These are phyloP conservation scores for Blastomyces gilchristii DNA, from an alignment of 2,329 filamentous ascomycete species.

Conservation along the genomic window DNA sequence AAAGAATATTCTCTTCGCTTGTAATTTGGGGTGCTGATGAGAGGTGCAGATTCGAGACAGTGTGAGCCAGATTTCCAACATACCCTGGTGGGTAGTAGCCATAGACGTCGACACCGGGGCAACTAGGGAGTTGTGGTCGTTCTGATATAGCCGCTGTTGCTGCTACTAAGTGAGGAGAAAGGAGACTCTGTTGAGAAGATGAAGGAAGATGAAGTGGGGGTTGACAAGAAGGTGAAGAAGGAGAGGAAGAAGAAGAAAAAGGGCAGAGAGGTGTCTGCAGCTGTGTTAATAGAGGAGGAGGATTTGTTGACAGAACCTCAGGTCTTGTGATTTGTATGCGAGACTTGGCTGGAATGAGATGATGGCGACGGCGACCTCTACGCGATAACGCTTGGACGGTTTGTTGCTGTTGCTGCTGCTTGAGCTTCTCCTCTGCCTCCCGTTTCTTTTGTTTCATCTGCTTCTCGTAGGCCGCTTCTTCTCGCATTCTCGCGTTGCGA, in stretches of 20 bases:
- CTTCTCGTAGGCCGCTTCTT: conserved; percentile 1
- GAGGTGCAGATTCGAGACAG: background rate
- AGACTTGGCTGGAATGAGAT: background rate
- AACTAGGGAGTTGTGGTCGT: background rate
- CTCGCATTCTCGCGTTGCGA: conserved; percentile 10
- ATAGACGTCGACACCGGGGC: background rate
- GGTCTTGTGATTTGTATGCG: background rate
- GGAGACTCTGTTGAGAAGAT: background rate
- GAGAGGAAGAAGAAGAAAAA: background rate
- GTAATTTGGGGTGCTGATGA: background rate
- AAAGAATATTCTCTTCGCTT: background rate
- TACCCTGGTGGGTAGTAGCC: background rate
- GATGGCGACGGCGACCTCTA: background rate
- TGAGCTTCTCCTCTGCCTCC: background rate
- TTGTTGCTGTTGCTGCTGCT: background rate
- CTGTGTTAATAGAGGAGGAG: background rate
- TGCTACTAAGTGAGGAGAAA: background rate
- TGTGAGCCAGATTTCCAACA: background rate
- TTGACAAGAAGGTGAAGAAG: background rate
- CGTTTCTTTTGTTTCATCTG: background rate
- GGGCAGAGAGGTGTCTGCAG: background rate
- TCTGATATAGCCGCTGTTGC: background rate
- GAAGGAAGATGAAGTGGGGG: background rate
- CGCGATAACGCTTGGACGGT: background rate
- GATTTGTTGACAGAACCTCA: background rate